Evolutionary conservation across 2,329 filamentous ascomycete species (phyloP).

Genomic region (Aspergillus sp.): DNA sequence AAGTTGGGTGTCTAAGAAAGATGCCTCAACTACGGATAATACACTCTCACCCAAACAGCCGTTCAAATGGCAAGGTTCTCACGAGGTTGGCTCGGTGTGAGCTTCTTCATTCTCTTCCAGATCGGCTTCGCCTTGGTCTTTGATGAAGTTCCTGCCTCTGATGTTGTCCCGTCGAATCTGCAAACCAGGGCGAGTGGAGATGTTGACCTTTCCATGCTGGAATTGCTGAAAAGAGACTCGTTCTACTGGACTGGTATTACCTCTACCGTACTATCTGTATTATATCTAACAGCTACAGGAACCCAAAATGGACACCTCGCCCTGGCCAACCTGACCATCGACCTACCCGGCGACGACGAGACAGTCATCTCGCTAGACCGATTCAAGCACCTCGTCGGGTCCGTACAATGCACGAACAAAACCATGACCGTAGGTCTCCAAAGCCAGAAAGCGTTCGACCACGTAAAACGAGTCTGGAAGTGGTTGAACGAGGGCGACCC

Average conservation of each 20-base stretch:
- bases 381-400: slow-evolving; percentile 15
- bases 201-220: slow-evolving; percentile 7
- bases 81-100: slow-evolving; percentile 15
- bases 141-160: slow-evolving; percentile 12
- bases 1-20: not conserved
- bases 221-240: slow-evolving; percentile 16
- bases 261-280: not conserved
- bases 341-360: slow-evolving; percentile 14
- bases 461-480: slow-evolving; percentile 17
- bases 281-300: slow-evolving; percentile 5
- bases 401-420: slow-evolving; percentile 18
- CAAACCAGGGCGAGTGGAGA: not conserved
- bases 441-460: slow-evolving; percentile 12
- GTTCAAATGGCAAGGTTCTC: slow-evolving; percentile 15
- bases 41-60: not conserved
- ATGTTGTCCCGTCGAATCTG: not conserved
- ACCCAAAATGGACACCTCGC: slow-evolving; percentile 14
- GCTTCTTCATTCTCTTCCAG: slow-evolving; percentile 15
- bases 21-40: not conserved
- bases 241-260: slow-evolving; percentile 22
- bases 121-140: slow-evolving; percentile 16
- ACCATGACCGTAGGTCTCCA: slow-evolving; percentile 17
- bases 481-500: slow-evolving; percentile 22
- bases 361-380: slow-evolving; percentile 20
- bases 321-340: slow-evolving; percentile 20